Percentiles rank a stretch among this genome's conserved stretches.
Evolutionary conservation across 768 basidiomycete species (phyloP).

Genomic region (Tremella mesenterica): DNA sequence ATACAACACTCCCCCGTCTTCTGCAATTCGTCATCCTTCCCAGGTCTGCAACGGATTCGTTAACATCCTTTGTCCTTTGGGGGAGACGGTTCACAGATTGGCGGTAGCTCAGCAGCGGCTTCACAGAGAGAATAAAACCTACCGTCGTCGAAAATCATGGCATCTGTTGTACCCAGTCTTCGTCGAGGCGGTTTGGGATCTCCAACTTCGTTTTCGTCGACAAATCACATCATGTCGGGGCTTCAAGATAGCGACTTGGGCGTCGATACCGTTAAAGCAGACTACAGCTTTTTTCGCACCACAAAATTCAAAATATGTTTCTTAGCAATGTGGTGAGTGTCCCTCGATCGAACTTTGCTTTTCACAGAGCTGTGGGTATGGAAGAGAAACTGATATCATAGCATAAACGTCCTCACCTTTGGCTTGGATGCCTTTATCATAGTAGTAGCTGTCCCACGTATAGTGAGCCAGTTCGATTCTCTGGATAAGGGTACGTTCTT

Average conservation of each 20-base stretch:
- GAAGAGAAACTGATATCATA: slow-evolving; percentile 2
- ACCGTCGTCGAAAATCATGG: no score
- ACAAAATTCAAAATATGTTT: slow-evolving; percentile 17
- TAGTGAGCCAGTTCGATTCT: slow-evolving; percentile 13
- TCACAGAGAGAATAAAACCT: no score
- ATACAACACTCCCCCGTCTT: no score
- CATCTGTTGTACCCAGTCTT: background rate
- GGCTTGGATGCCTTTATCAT: slow-evolving; percentile 28
- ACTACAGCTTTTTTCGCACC: slow-evolving; percentile 16
- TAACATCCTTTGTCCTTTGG: no score
- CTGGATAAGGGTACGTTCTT: slow-evolving; percentile 17
- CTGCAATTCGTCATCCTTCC: no score
- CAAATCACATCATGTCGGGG: background rate
- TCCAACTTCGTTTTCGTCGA: background rate
- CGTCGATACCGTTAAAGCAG: background rate
- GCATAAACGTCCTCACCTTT: slow-evolving; percentile 19
- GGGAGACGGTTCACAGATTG: no score
- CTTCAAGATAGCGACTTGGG: background rate
- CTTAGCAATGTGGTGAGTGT: slow-evolving; percentile 18
- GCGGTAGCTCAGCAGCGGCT: no score
- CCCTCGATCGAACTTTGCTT: background rate
- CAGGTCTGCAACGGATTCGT: no score
- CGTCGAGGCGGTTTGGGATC: background rate
- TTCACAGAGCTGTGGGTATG: background rate
- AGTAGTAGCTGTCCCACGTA: slow-evolving; percentile 20